A percentile compares a stretch with the other conserved stretches of the same genome.
Evolutionary conservation across 805 yeast species (phyloP).

Genomic region (Ogataea salicorniae): DNA sequence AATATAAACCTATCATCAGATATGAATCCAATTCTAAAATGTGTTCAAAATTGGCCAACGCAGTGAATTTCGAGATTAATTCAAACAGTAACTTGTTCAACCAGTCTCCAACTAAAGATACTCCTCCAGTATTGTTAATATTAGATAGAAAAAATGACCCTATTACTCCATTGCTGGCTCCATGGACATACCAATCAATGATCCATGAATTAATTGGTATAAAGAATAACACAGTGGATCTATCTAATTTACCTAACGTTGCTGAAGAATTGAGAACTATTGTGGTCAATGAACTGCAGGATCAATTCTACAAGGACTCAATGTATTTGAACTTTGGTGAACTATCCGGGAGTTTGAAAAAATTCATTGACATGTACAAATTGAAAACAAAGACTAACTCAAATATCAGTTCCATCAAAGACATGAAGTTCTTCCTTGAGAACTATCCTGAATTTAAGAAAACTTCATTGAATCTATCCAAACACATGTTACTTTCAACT

Average conservation of each 20-base stretch:
- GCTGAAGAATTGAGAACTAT: constrained; percentile 56
- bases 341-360: constrained; percentile 80
- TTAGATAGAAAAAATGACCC: constrained; percentile 89
- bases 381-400: constrained; percentile 69
- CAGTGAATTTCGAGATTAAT: constrained; percentile 51
- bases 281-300: constrained; percentile 65
- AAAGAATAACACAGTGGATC: constrained; percentile 69
- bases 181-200: constrained; percentile 99
- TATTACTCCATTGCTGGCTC: constrained; percentile 82
- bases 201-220: constrained; percentile 89
- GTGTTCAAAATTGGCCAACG: constrained; percentile 65
- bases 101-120: constrained; percentile 50
- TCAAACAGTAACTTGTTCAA: constrained; percentile 63
- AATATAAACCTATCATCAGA: constrained; percentile 71
- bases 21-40: constrained; percentile 66
- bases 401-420: constrained; percentile 73
- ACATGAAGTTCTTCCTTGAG: constrained; percentile 86
- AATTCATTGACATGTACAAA: constrained; percentile 78
- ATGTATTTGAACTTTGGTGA: constrained; percentile 94
- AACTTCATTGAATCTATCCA: constrained; percentile 80
- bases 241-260: constrained; percentile 50
- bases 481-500: constrained; percentile 85
- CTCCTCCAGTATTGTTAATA: constrained; percentile 68
- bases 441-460: constrained; percentile 92
- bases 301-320: constrained; percentile 69